A percentile compares a stretch with the other conserved stretches of the same genome.
Evolutionary conservation across 108 stramenopile genomes (phyloP).

Genomic region (Chaetoceros tenuissimus): DNA sequence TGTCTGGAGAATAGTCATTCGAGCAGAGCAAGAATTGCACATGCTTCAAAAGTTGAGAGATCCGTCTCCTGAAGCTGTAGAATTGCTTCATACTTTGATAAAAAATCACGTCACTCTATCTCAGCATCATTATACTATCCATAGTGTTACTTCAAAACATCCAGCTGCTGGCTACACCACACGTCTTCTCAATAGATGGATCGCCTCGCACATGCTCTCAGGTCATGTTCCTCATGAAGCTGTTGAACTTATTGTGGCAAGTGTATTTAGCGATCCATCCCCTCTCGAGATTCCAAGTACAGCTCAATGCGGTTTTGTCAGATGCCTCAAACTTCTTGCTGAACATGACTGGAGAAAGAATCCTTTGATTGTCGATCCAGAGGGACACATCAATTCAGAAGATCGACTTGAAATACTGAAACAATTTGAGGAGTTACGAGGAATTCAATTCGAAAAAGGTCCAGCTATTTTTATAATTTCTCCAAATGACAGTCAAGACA

Average conservation of each 20-base stretch:
- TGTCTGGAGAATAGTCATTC: conserved; percentile 64
- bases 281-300: conserved; percentile 45
- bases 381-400: conserved; percentile 45
- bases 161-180: conserved; percentile 65
- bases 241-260: conserved; percentile 73
- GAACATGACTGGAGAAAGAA: conserved; percentile 74
- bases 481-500: conserved; percentile 47
- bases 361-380: conserved; percentile 82
- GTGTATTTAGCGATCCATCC: conserved; percentile 52
- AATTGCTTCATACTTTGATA: conserved; percentile 32
- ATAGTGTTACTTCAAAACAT: conserved; percentile 64
- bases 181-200: conserved; percentile 66
- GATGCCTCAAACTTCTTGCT: conserved; percentile 49
- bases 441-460: conserved; percentile 33
- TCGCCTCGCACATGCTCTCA: conserved; percentile 68
- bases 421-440: conserved; percentile 54
- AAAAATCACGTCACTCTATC: conserved; percentile 53
- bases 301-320: conserved; percentile 53
- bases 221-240: conserved; percentile 61
- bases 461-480: conserved; percentile 80
- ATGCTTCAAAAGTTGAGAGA: conserved; percentile 41
- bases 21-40: conserved; percentile 73
- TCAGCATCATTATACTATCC: conserved; percentile 72
- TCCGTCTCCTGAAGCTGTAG: conserved; percentile 46
- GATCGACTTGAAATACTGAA: conserved; percentile 45